Evolutionary conservation across 2,329 filamentous ascomycete genomes (phyloP), one percentile per base, ranked within the genome.

Genomic region (Clonostachys chloroleuca): DNA sequence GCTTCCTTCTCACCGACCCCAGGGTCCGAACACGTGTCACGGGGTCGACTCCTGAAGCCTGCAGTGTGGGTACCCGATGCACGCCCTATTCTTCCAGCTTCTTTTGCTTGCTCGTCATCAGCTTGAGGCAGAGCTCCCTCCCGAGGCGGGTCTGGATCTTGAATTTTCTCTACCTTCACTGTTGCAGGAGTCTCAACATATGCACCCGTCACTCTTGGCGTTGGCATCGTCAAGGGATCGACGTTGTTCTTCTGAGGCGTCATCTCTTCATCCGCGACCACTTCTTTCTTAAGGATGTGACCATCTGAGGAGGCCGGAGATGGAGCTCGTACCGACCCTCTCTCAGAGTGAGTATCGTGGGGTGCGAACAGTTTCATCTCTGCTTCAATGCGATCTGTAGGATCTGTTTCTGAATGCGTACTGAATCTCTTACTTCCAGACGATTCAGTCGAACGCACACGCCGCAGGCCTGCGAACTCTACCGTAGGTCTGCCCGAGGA

Each of bases 361-460:
- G 72, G 74, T 13, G 76, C 79, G 58, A 83, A 83, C 9, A 83
- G 67, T 43, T 71, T 74, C 63, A 74, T 72, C 60, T 83, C 79
- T 10, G 68, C 74, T 54, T 78, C 72, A 44, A 82, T 80, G 41
- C 78, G 75, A 53, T 78, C 77, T 2, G 71, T 75, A 5, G 79
- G 78, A 50, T 82, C 79, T 13, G 63, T 56, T 47, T 81, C 77
- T 1, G 78, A 80, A 49, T 70, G 64, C 56, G 69, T 61, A 57
- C 73, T 78, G 35, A 68, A 69, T 47, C 68, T 65, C 60, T 78
- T 80, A 53, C 72, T 71, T 52, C 47, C 24, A 44, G 64, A 55
- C 40, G 76, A 77, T 43, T 78, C 76, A 24, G 60, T 62, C 3
- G 76, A 79, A 12, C 62, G 56, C 45, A 59, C 63, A 45, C 72